A percentile compares a stretch with the other conserved stretches of the same genome.
phyloP scores from a whole-genome alignment of 495 filamentous ascomycete genomes.

The Penicillium samsonianum region DNA sequence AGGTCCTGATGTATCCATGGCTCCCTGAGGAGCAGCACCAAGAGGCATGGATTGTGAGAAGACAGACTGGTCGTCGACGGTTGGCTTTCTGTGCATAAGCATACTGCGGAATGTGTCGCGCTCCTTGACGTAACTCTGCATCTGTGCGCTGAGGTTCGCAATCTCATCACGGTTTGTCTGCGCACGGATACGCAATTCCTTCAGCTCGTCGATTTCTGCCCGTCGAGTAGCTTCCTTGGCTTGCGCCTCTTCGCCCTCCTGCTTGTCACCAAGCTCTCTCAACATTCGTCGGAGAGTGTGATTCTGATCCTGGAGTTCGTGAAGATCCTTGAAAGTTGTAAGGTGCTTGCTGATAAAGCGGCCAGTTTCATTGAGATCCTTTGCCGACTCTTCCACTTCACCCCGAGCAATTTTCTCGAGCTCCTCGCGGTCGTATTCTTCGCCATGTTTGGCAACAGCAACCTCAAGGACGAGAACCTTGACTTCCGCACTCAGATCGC shows the following conservation, averaged over 20 bases:
- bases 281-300: slow-evolving; percentile 76
- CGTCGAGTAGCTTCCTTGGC: slow-evolving; percentile 67
- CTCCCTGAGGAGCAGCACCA: slow-evolving; percentile 44
- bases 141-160: slow-evolving; percentile 70
- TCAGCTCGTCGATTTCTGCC: slow-evolving; percentile 70
- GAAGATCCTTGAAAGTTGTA: slow-evolving; percentile 77
- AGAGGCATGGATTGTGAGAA: slow-evolving; percentile 65
- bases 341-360: slow-evolving; percentile 83
- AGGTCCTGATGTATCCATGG: slow-evolving; percentile 48
- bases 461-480: slow-evolving; percentile 85
- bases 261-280: slow-evolving; percentile 78
- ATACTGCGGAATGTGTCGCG: slow-evolving; percentile 96
- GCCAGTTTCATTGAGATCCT: slow-evolving; percentile 73
- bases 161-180: slow-evolving; percentile 71
- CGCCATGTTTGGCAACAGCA: slow-evolving; percentile 74
- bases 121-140: slow-evolving; percentile 91
- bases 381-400: slow-evolving; percentile 56
- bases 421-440: slow-evolving; percentile 68
- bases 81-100: slow-evolving; percentile 72
- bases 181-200: slow-evolving; percentile 63
- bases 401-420: slow-evolving; percentile 72
- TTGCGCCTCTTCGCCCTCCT: slow-evolving; percentile 86
- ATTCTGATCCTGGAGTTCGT: slow-evolving; percentile 88
- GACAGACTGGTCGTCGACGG: slow-evolving; percentile 58
- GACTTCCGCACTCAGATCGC: slow-evolving; percentile 85